These are phyloP conservation scores for Fraxinus anomala DNA, from an alignment of 257 asterid species.

Conservation along the genomic window DNA sequence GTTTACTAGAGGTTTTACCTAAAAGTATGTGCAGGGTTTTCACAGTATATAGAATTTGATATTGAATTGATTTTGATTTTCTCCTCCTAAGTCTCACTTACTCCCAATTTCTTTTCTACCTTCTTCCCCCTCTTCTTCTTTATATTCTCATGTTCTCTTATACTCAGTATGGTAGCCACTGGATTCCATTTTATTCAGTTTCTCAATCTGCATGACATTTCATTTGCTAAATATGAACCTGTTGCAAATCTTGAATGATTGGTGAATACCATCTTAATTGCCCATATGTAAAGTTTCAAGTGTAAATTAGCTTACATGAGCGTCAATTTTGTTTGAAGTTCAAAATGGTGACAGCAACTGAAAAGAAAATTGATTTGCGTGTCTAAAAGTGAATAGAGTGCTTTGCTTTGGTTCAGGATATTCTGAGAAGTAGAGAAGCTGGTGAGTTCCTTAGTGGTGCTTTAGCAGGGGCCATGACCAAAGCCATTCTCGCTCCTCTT, in stretches of 20 bases:
- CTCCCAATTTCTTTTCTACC: neutral
- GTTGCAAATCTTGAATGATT: neutral
- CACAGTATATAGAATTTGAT: neutral
- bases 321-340: neutral
- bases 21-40: neutral
- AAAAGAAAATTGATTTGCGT: slow-evolving; percentile 8
- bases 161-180: neutral
- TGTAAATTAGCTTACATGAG: neutral
- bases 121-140: neutral
- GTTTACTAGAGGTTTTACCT: neutral
- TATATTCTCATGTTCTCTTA: neutral
- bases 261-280: neutral
- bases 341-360: neutral
- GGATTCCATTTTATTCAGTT: neutral
- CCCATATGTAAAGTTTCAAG: slow-evolving; percentile 10
- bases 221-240: neutral
- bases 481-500: slow-evolving; percentile 94
- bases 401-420: slow-evolving; percentile 49
- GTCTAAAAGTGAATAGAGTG: slow-evolving; percentile 14
- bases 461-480: slow-evolving; percentile 95
- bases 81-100: neutral
- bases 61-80: neutral
- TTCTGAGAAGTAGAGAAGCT: slow-evolving; percentile 65
- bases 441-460: slow-evolving; percentile 95
- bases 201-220: neutral